Evolutionary conservation across 768 basidiomycete genomes (phyloP).

Genomic region (Xerocomellus chrysenteron): DNA sequence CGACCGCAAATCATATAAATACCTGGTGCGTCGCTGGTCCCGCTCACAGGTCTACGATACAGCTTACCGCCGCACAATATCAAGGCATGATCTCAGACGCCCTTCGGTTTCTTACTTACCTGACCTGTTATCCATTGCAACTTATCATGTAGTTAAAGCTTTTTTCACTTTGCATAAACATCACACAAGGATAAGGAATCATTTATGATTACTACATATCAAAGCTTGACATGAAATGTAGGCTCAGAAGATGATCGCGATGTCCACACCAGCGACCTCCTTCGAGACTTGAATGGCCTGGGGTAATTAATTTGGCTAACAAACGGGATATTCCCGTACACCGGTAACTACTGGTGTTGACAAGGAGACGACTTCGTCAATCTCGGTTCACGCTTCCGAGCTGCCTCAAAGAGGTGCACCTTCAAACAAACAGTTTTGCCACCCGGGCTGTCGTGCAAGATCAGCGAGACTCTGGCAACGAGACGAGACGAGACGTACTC

Average conservation of each 20-base stretch:
- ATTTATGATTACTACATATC: slow-evolving; percentile 29
- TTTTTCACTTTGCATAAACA: too few relatives aligned
- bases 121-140: neutral
- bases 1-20: slow-evolving; percentile 86
- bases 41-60: neutral
- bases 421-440: slow-evolving; percentile 7
- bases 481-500: slow-evolving; percentile 5
- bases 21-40: slow-evolving; percentile 44
- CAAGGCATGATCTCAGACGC: slow-evolving; percentile 27
- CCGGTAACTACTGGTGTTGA: slow-evolving; percentile 19
- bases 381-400: slow-evolving; percentile 1
- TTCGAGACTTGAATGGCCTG: slow-evolving; percentile 35
- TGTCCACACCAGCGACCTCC: slow-evolving; percentile 6
- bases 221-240: slow-evolving; percentile 34
- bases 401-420: neutral
- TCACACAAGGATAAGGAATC: neutral
- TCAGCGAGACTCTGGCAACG: neutral
- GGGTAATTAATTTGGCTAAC: slow-evolving; percentile 38
- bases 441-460: slow-evolving; percentile 7
- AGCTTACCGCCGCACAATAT: neutral
- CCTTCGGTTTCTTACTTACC: neutral
- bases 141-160: neutral
- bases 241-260: slow-evolving; percentile 25
- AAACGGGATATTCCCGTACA: slow-evolving; percentile 27
- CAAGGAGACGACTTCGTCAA: slow-evolving; percentile 3